Conservation (phyloP, 495 filamentous ascomycete genomes). For the Cercophora scortea region DNA sequence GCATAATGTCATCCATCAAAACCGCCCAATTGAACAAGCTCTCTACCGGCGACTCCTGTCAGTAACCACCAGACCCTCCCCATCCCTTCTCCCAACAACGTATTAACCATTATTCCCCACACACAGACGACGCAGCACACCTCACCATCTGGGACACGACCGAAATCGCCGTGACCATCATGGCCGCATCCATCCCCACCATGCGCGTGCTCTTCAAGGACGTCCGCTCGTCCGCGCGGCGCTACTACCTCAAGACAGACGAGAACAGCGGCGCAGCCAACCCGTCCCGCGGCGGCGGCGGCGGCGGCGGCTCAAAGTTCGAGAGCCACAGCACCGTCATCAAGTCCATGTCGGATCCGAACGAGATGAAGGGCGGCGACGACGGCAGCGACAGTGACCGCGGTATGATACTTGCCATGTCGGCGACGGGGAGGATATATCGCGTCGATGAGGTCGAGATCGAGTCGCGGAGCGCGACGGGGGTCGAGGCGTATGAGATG, state of each 20-base stretch:
- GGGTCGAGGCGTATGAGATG: too few relatives aligned
- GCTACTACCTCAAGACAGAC: not conserved
- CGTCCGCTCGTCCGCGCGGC: not conserved
- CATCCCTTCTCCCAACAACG: not conserved
- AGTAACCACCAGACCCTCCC: not conserved
- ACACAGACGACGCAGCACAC: constrained; percentile 19
- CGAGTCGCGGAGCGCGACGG: not conserved
- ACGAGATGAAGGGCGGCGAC: not conserved
- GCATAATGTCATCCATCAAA: not conserved
- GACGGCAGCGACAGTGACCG: not conserved
- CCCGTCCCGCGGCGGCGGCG: too few relatives aligned
- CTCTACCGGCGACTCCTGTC: not conserved
- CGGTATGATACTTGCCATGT: too few relatives aligned
- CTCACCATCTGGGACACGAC: constrained; percentile 24
- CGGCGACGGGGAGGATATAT: not conserved
- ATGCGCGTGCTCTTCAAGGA: constrained; percentile 18
- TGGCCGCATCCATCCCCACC: constrained; percentile 29
- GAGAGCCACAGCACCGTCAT: not conserved
- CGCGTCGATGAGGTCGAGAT: not conserved
- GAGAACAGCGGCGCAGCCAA: not conserved
- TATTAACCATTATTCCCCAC: not conserved
- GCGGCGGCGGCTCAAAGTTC: not conserved
- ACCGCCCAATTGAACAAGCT: not conserved
- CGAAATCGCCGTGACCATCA: constrained; percentile 27
- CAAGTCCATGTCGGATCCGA: not conserved